Base-by-base conservation (phyloP, 306 rosid genomes). In the Quercus ilex region DNA sequence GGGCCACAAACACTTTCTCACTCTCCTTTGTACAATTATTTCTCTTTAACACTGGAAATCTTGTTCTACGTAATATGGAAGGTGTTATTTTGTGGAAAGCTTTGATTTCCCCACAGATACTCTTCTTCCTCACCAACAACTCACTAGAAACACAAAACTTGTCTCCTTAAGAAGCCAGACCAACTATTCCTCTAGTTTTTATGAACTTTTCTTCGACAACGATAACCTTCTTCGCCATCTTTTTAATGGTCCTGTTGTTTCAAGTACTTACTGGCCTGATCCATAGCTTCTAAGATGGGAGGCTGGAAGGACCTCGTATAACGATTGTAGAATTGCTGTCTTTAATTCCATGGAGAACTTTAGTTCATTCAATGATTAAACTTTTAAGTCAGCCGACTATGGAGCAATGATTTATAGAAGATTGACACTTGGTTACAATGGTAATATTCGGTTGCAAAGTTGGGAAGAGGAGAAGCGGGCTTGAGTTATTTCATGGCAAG, bases 401-500 rank as follows among this genome's bases (percentile, higher is more conserved):
- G 80, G 85, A 77, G 77, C 26, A 25, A 25, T 25, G 26, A 1
- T 25, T 25, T 1, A 25, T 25, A 1, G 26, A 25, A 25, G 26
- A 15, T 49, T 80, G 74, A 77, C 18, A 72, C 51, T 80, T 26
- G 87, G 80, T 52, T 46, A 31, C 9, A 82, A 84, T 41, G 87
- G 87, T 3, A 84, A 84, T 71, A 20, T 80, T 14, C 68, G 82
- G 43, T 53, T 84, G 70, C 77, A 80, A 6, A 80, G 87, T 25
- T 25, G 77, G 23, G 59, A 80, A 33, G 69, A 20, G 20, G 5
- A 33, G 3, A 80, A 70, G 19, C 79, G 38, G 3, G 69, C 4
- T 6, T 84, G 87, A 82, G 55, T 21, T 3, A 79, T 80, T 68
- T 65, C 80, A 38, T 77, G 87, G 87, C 82, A 80, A 52, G 87